A percentile compares a stretch with the other conserved stretches of the same genome.
Conservation (phyloP, 768 basidiomycete genomes). For the Peribolospora baueri region DNA sequence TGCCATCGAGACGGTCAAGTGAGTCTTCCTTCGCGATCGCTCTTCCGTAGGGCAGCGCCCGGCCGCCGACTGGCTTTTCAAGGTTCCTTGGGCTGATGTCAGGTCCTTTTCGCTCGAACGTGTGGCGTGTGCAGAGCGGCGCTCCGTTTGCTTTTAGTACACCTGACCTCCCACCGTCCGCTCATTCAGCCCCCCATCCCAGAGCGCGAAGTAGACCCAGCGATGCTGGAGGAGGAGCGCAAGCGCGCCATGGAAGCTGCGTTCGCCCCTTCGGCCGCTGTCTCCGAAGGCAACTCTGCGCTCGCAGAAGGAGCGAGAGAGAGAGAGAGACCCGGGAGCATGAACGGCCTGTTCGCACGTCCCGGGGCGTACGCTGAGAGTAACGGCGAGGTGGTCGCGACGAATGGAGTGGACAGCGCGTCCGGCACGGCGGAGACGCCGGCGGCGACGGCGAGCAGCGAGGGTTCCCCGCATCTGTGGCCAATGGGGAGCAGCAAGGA, state of each 20-base stretch:
- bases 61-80: no score
- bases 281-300: no score
- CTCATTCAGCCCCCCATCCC: constrained; percentile 12
- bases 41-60: neutral
- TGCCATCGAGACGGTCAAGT: constrained; percentile 66
- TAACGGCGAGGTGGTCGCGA: neutral
- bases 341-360: neutral
- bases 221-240: constrained; percentile 6
- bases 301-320: no score
- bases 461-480: neutral
- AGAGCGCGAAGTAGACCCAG: constrained; percentile 13
- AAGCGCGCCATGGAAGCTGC: neutral
- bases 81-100: neutral
- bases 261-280: no score
- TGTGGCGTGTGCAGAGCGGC: constrained; percentile 30
- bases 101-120: neutral
- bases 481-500: constrained; percentile 1
- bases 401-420: constrained; percentile 1
- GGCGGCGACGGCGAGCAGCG: constrained; percentile 1
- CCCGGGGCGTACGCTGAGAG: neutral
- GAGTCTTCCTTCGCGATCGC: constrained; percentile 14
- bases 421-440: neutral
- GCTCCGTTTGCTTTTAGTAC: constrained; percentile 47
- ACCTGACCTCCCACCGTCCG: constrained; percentile 44
- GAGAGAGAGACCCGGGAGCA: no score